Evolutionary conservation across 1,139 yeast species (phyloP).

Genomic region (Lodderomyces theae): DNA sequence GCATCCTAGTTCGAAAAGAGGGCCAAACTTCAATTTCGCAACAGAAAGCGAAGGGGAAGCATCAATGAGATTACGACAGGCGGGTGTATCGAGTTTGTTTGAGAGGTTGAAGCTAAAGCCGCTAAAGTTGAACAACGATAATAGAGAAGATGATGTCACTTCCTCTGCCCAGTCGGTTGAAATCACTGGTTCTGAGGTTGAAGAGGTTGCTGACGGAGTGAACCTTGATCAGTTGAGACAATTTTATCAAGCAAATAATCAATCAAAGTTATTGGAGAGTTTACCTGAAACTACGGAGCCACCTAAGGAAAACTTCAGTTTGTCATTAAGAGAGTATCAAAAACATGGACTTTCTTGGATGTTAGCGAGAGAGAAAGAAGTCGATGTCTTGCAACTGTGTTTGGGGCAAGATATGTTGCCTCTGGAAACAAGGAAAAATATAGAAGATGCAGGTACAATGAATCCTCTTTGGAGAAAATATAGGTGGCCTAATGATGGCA

Average conservation of each 20-base stretch:
- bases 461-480: slow-evolving; percentile 87
- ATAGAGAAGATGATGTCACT: slow-evolving; percentile 11
- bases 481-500: slow-evolving; percentile 51
- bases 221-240: slow-evolving; percentile 72
- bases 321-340: slow-evolving; percentile 69
- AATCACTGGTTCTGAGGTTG: slow-evolving; percentile 13
- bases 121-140: slow-evolving; percentile 15
- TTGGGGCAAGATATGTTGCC: slow-evolving; percentile 19
- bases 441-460: slow-evolving; percentile 46
- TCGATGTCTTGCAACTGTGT: slow-evolving; percentile 31
- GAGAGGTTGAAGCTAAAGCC: slow-evolving; percentile 37
- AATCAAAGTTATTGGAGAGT: slow-evolving; percentile 44
- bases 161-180: slow-evolving; percentile 3
- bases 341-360: slow-evolving; percentile 82
- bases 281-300: slow-evolving; percentile 66
- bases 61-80: slow-evolving; percentile 51
- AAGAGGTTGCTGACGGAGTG: slow-evolving; percentile 36
- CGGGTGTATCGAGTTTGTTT: slow-evolving; percentile 57
- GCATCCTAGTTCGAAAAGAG: slow-evolving; percentile 12
- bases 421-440: slow-evolving; percentile 19
- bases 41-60: slow-evolving; percentile 58
- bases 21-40: slow-evolving; percentile 23
- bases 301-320: slow-evolving; percentile 48
- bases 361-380: slow-evolving; percentile 62
- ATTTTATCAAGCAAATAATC: slow-evolving; percentile 67